Evolutionary conservation across 345 rosid species (phyloP).

Genomic region (Ricinus communis): DNA sequence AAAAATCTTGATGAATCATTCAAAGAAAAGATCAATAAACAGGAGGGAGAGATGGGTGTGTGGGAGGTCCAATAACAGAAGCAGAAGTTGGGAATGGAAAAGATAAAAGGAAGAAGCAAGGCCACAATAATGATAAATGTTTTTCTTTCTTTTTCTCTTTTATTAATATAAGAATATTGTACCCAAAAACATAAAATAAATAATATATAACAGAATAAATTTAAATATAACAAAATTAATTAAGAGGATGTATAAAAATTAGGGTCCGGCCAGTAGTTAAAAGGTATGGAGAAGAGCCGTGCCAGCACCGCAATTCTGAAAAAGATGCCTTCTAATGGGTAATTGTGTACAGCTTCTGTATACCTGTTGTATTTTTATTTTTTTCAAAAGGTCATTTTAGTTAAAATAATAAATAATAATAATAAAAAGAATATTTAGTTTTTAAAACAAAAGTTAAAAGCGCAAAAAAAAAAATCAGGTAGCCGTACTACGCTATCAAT

Average conservation of each 20-base stretch:
- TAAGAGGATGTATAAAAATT: slow-evolving; percentile 21
- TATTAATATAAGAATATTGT: background rate
- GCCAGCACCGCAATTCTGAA: slow-evolving; percentile 53
- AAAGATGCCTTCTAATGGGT: slow-evolving; percentile 22
- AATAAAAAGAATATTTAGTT: too few species aligned
- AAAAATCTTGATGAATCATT: too few species aligned
- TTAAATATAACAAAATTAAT: too few species aligned
- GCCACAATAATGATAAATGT: slow-evolving; percentile 41
- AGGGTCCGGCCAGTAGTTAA: slow-evolving; percentile 30
- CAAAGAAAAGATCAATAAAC: slow-evolving; percentile 9
- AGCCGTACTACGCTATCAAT: slow-evolving; percentile 8
- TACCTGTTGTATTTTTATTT: too few species aligned
- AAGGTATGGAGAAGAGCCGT: slow-evolving; percentile 47
- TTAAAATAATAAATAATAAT: too few species aligned
- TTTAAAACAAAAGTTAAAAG: background rate
- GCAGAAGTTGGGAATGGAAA: slow-evolving; percentile 24
- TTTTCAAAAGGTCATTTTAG: too few species aligned
- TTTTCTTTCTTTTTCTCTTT: background rate
- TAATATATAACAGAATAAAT: too few species aligned
- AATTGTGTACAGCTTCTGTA: slow-evolving; percentile 1
- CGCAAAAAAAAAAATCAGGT: background rate
- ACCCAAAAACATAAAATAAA: too few species aligned
- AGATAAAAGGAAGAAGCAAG: slow-evolving; percentile 48
- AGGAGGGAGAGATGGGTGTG: slow-evolving; percentile 17
- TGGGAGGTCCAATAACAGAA: slow-evolving; percentile 39